Conservation (phyloP, 805 yeast species). For the Saturnispora hagleri region DNA sequence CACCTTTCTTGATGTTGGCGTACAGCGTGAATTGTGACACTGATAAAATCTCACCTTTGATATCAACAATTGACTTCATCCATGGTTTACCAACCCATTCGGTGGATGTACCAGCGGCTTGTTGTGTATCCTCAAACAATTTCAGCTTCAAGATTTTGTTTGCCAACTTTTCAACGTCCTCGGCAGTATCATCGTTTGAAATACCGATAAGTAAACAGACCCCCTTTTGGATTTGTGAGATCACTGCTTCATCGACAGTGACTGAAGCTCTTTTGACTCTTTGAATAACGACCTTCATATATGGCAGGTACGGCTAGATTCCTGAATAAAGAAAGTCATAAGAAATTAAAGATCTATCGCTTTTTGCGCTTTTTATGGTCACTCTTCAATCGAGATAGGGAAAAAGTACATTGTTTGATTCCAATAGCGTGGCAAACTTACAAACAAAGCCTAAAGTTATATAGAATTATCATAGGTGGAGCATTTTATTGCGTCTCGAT, state of each 20-base stretch:
- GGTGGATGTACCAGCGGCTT: constrained; percentile 33
- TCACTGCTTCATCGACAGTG: constrained; percentile 58
- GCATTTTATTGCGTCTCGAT: too few species aligned
- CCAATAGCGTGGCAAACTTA: too few species aligned
- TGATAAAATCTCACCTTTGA: constrained; percentile 64
- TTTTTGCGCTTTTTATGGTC: too few species aligned
- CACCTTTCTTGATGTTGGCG: constrained; percentile 80
- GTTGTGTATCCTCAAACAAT: constrained; percentile 53
- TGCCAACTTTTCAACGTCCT: constrained; percentile 62
- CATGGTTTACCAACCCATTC: constrained; percentile 62
- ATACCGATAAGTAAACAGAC: constrained; percentile 79
- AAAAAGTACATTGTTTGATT: too few species aligned
- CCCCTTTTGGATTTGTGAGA: constrained; percentile 72
- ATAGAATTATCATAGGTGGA: too few species aligned
- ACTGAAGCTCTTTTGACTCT: constrained; percentile 86
- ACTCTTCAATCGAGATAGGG: too few species aligned
- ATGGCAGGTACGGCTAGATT: background rate
- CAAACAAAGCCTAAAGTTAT: too few species aligned
- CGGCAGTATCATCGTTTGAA: constrained; percentile 63
- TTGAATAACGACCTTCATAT: constrained; percentile 86
- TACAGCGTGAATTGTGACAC: constrained; percentile 90
- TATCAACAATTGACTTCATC: constrained; percentile 61
- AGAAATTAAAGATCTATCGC: background rate
- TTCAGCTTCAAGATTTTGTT: constrained; percentile 57
- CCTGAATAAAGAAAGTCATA: background rate